Base-by-base conservation (phyloP, 2,329 filamentous ascomycete genomes). In the Cryphonectria parasitica region DNA sequence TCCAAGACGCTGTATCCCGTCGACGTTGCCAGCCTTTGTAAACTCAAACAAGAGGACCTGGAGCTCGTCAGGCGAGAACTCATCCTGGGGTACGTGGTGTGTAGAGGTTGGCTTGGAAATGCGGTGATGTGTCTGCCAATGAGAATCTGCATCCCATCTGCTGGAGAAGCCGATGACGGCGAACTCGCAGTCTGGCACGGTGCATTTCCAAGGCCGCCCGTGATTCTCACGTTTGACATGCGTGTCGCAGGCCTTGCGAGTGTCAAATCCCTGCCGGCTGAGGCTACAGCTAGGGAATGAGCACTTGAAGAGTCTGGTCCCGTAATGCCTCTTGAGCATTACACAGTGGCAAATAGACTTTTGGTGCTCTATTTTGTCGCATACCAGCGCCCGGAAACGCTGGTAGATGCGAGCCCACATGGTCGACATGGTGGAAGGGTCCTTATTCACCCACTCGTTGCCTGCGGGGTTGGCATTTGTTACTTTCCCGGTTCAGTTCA, bases 391-490 rank as follows among this genome's bases (percentile, higher is more conserved):
- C 65, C 31, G 54, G 54, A 67, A 25, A 13, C 25, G n/a, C 25
- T 67, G 17, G 34, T 67, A 61, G 56, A 67, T 58, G 39, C 65
- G 65, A 31, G 65, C 41, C 65, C 36, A 67, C 65, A 67, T 43
- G 52, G 15, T 17, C 17, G 65, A 67, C 65, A 67, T 54, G n/a
- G 61, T 67, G 19, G 65, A 67, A 60, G 65, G 65, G 39, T 67
- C 65, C 19, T 41, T 54, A 36, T 61, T 36, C 19, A 67, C 34
- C 65, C 65, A 67, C 36, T 17, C 10, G 41, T 34, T 11, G 19
- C n/a, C 54, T 60, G 36, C 34, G 54, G 43, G 52, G n/a, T 58
- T 43, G 25, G 19, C 15, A 22, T 7, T 22, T 45, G 17, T 45
- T 22, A 22, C 17, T 10, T 19, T 1, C 19, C 43, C 43, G 13